A percentile compares a stretch with the other conserved stretches of the same genome.
phyloP scores from a whole-genome alignment of 192 early-diverging fungal species.

The Diversispora eburnea region DNA sequence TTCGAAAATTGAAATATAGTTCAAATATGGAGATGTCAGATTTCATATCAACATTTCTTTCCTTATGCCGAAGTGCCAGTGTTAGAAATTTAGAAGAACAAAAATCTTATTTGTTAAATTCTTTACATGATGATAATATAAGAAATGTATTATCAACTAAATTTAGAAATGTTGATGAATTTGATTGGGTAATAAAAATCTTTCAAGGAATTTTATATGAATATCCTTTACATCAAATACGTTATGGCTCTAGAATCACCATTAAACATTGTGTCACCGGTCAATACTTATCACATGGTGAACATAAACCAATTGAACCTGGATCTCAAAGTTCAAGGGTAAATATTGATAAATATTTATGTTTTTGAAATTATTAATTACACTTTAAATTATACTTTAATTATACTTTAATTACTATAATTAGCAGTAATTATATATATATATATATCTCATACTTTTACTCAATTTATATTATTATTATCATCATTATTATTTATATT shows the following conservation, averaged over 20 bases:
- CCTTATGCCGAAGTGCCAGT: constrained; percentile 1
- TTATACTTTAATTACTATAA: not conserved
- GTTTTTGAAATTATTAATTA: not conserved
- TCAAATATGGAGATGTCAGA: not conserved
- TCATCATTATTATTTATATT: too few species aligned
- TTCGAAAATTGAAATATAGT: constrained; percentile 14
- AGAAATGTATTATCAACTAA: constrained; percentile 7
- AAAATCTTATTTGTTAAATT: constrained; percentile 9
- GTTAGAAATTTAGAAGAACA: constrained; percentile 12
- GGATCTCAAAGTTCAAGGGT: constrained; percentile 2
- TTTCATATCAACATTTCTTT: constrained; percentile 14
- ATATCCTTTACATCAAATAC: constrained; percentile 9
- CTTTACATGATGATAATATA: constrained; percentile 13
- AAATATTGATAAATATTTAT: not conserved
- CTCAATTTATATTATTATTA: too few species aligned
- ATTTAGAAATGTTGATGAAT: constrained; percentile 1
- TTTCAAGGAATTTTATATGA: constrained; percentile 14
- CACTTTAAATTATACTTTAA: not conserved
- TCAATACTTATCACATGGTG: constrained; percentile 7
- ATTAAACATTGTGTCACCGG: constrained; percentile 11
- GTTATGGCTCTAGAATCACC: constrained; percentile 11
- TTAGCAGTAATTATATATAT: too few species aligned
- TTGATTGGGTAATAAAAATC: constrained; percentile 15
- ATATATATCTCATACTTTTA: too few species aligned
- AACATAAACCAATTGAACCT: constrained; percentile 2